phyloP scores from a whole-genome alignment of 2,329 filamentous ascomycete species.

The Bertia moriformis region DNA sequence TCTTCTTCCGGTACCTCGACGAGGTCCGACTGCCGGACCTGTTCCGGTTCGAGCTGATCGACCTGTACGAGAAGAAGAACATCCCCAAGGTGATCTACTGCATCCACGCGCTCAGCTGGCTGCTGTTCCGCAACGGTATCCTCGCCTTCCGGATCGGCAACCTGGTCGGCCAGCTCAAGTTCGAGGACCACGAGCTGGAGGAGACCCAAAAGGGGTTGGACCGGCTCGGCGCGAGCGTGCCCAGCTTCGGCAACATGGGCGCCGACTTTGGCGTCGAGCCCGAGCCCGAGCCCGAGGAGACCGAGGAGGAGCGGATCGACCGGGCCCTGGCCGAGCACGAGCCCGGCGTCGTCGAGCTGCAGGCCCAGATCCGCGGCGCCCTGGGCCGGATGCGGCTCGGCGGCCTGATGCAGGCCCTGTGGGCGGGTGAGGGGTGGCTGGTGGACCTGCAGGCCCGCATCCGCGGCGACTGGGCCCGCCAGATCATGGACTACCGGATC shows the following conservation, averaged over 20 bases:
- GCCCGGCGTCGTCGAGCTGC: constrained; percentile 59
- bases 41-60: constrained; percentile 92
- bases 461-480: constrained; percentile 72
- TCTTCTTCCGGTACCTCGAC: constrained; percentile 87
- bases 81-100: constrained; percentile 99
- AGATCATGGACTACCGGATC: constrained; percentile 68
- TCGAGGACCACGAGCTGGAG: constrained; percentile 93
- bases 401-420: constrained; percentile 72
- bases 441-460: constrained; percentile 75
- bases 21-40: constrained; percentile 86
- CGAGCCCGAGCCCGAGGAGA: constrained; percentile 67
- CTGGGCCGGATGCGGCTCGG: constrained; percentile 64
- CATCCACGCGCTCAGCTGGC: constrained; percentile 90
- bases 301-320: constrained; percentile 76
- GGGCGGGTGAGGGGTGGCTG: constrained; percentile 68
- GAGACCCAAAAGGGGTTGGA: constrained; percentile 94
- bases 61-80: constrained; percentile 98
- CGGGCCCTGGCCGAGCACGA: constrained; percentile 71
- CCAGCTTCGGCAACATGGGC: constrained; percentile 93
- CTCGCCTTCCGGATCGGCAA: constrained; percentile 94
- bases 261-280: constrained; percentile 84
- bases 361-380: constrained; percentile 74
- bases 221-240: constrained; percentile 88
- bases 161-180: constrained; percentile 86
- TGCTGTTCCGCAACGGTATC: constrained; percentile 89